Base-by-base conservation (phyloP, 129 eudicot species). In the Apium graveolens region DNA sequence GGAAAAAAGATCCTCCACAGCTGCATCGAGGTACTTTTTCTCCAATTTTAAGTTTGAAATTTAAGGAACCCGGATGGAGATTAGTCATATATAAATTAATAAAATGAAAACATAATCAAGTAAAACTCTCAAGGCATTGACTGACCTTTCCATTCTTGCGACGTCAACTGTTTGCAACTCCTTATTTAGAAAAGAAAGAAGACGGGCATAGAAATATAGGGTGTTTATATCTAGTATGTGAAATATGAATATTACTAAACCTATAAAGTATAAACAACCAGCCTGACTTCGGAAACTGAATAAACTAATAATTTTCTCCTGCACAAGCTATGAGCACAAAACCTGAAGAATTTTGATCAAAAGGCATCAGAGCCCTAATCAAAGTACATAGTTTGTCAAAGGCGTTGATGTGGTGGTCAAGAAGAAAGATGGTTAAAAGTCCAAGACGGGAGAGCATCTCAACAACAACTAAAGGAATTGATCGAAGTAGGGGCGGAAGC, bases 131-230 rank as follows among this genome's bases (percentile, higher is more conserved):
- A 80, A 49, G 53, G 44, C 57, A 11, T 7, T 3, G 44, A 34
- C 90, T 34, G 83, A 93, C 98, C 98, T 94, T 79, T 94, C 98
- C 98, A 94, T 94, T 82, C 81, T 85, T 81, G 48, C 49, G 63
- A 76, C 39, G 78, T 81, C 88, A 83, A 79, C 89, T 75, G 87
- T 83, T 75, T 63, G 88, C 57, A 82, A 74, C 85, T 79, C 88
- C 80, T 83, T 86, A 80, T 87, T 62, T 80, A 86, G 79, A 16
- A 82, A 78, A 70, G 41, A 80, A 83, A 74, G 76, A 48, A 84
- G 69, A 74, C 75, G 75, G 75, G 68, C 76, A 78, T 68, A 72
- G 35, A 62, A 2, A 27, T 81, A 75, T 42, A 70, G 77, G 80
- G 49, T 80, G 55, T 75, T 81, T 77, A 79, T 37, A 79, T 81